A percentile compares a stretch with the other conserved stretches of the same genome.
These are phyloP conservation scores for Prunus campanulata DNA, from an alignment of 306 rosid genomes.

Conservation along the genomic window DNA sequence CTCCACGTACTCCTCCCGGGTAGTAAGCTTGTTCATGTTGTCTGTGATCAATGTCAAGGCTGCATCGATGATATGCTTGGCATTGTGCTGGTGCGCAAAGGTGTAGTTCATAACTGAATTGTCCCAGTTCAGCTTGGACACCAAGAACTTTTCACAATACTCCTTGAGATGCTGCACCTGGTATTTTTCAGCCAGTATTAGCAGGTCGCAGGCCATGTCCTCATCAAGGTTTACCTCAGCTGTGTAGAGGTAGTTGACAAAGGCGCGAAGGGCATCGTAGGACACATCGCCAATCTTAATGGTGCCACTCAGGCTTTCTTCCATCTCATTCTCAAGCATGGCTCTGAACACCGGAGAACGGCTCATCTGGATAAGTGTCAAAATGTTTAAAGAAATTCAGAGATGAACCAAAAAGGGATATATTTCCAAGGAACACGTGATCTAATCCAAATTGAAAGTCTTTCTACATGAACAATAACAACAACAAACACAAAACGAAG, in stretches of 20 bases:
- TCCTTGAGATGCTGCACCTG: slow-evolving; percentile 76
- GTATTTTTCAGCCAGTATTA: slow-evolving; percentile 74
- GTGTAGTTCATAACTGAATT: slow-evolving; percentile 53
- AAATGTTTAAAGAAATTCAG: background rate
- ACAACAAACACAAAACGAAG: background rate
- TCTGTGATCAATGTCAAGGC: slow-evolving; percentile 58
- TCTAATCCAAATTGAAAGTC: background rate
- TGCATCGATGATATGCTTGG: slow-evolving; percentile 50
- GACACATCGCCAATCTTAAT: slow-evolving; percentile 73
- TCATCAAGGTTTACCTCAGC: slow-evolving; percentile 74
- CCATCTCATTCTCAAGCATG: slow-evolving; percentile 87
- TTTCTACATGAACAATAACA: slow-evolving; percentile 3
- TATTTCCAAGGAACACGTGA: background rate
- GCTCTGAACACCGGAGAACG: slow-evolving; percentile 88
- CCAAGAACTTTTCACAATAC: slow-evolving; percentile 65
- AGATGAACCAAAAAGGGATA: background rate
- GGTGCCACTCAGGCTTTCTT: slow-evolving; percentile 76
- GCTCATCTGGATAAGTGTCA: slow-evolving; percentile 40
- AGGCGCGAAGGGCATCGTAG: slow-evolving; percentile 61
- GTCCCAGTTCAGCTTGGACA: slow-evolving; percentile 60
- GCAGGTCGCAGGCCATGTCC: slow-evolving; percentile 64
- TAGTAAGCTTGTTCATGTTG: slow-evolving; percentile 61
- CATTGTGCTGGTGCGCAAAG: slow-evolving; percentile 77
- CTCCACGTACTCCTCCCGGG: slow-evolving; percentile 55
- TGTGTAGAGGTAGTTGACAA: slow-evolving; percentile 72